A percentile compares a stretch with the other conserved stretches of the same genome.
These are phyloP conservation scores for Anisodus acutangulus DNA, from an alignment of 257 asterid species.

Conservation along the genomic window DNA sequence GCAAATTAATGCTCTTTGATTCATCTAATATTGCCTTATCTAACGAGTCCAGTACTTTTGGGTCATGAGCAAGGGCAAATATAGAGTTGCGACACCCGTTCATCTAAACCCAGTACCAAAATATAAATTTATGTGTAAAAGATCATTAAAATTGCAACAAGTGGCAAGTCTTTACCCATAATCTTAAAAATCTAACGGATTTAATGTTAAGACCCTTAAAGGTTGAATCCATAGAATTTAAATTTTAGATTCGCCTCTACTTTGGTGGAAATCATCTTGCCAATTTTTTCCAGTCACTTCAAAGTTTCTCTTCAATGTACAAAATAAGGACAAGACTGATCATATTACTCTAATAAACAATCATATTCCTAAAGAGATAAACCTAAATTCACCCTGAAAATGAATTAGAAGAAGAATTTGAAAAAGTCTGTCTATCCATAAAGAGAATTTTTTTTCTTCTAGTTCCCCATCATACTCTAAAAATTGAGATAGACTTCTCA, in stretches of 20 bases:
- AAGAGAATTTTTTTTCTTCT: background rate
- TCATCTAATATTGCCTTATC: background rate
- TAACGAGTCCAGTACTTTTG: background rate
- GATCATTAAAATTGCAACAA: background rate
- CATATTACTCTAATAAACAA: background rate
- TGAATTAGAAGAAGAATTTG: background rate
- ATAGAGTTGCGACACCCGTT: background rate
- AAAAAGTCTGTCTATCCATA: background rate
- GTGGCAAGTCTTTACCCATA: background rate
- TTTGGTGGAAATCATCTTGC: background rate
- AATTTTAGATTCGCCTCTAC: background rate
- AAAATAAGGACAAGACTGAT: background rate
- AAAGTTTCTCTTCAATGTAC: background rate
- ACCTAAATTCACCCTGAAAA: background rate
- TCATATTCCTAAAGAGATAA: conserved; percentile 7
- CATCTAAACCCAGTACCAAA: background rate
- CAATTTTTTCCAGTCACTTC: background rate
- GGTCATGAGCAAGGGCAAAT: background rate
- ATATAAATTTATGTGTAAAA: background rate
- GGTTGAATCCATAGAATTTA: background rate
- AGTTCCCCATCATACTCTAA: background rate
- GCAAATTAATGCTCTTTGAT: background rate
- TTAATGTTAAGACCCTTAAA: background rate
- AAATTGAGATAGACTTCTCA: background rate
- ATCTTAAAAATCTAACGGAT: background rate